phyloP scores from a whole-genome alignment of 2,329 filamentous ascomycete species.

The Paecilomyces sp. region DNA sequence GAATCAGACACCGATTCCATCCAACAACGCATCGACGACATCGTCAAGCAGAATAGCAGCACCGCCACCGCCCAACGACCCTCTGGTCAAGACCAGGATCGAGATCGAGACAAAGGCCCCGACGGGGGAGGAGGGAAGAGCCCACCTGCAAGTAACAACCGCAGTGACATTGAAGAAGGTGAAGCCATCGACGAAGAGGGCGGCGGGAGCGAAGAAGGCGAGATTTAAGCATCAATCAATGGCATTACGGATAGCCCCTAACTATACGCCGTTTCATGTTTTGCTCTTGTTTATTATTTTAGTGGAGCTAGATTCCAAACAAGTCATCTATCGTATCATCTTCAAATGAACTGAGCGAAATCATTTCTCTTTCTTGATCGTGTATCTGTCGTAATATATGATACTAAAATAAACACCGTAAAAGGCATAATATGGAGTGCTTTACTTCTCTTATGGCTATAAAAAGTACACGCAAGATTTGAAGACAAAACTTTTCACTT shows the following conservation, averaged over 20 bases:
- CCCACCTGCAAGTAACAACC: background rate
- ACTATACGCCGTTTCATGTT: background rate
- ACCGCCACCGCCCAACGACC: background rate
- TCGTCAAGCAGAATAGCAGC: conserved; percentile 20
- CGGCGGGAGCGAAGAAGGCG: conserved; percentile 36
- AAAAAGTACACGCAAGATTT: background rate
- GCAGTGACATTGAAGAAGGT: conserved; percentile 4
- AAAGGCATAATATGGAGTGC: too few species aligned
- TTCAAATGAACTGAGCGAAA: background rate
- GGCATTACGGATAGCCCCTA: background rate
- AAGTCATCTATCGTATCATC: background rate
- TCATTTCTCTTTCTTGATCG: too few species aligned
- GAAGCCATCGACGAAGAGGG: conserved; percentile 4
- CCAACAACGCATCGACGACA: conserved; percentile 30
- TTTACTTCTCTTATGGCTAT: background rate
- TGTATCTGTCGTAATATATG: too few species aligned
- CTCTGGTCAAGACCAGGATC: conserved; percentile 11
- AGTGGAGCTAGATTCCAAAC: background rate
- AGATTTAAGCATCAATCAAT: conserved; percentile 15
- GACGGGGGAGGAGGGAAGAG: background rate
- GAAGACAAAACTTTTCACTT: background rate
- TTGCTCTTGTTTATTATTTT: background rate
- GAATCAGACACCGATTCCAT: conserved; percentile 19
- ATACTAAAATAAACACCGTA: too few species aligned
- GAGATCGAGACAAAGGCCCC: conserved; percentile 3